Evolutionary conservation across 306 rosid species (phyloP).

Genomic region (Cucumis cinereus): DNA sequence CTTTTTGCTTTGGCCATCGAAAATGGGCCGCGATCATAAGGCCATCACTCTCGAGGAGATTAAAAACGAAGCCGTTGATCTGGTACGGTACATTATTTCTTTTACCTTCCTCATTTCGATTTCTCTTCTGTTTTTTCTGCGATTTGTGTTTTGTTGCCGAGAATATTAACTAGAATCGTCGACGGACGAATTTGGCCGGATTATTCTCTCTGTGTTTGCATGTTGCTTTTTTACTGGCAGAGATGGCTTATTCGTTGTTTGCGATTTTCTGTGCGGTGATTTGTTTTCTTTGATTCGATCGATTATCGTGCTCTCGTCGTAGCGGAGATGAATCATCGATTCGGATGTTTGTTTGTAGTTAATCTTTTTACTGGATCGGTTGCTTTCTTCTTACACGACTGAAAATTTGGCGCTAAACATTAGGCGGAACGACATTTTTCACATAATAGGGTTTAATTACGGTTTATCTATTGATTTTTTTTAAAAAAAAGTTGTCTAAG

Average conservation of each 20-base stretch:
- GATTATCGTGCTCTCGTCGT: background rate
- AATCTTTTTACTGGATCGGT: background rate
- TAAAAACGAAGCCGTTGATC: conserved; percentile 77
- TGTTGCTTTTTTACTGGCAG: background rate
- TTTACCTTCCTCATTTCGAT: background rate
- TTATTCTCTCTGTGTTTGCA: background rate
- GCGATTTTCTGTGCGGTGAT: background rate
- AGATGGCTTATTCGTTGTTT: background rate
- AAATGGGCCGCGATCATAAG: conserved; percentile 40
- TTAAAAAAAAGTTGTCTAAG: too few species aligned
- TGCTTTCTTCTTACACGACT: background rate
- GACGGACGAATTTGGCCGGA: background rate
- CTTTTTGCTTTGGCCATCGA: background rate
- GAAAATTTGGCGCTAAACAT: background rate
- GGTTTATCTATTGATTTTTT: too few species aligned
- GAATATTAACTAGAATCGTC: background rate
- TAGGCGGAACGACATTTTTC: background rate
- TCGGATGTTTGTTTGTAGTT: background rate
- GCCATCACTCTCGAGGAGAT: conserved; percentile 79
- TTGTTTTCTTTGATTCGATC: background rate
- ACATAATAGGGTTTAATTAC: background rate
- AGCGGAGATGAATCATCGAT: background rate
- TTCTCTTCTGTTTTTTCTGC: background rate
- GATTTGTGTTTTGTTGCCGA: conserved; percentile 12
- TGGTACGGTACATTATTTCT: conserved; percentile 30